Evolutionary conservation across 441 rosid genomes (phyloP).

Genomic region (Corymbia calophylla): DNA sequence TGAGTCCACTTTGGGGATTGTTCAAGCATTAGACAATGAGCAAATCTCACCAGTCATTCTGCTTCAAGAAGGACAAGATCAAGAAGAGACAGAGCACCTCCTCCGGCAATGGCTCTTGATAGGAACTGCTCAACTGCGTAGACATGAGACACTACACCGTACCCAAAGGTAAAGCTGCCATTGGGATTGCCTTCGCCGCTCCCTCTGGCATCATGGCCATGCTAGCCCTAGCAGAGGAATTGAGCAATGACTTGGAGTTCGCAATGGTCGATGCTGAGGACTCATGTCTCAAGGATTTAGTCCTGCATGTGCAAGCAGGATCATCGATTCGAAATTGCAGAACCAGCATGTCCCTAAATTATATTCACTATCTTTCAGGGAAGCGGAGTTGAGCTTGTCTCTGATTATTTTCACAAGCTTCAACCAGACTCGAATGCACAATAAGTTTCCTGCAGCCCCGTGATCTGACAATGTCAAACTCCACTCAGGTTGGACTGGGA

Average conservation of each 20-base stretch:
- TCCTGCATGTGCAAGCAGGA: slow-evolving; percentile 37
- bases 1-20: neutral
- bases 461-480: slow-evolving; percentile 27
- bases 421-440: slow-evolving; percentile 13
- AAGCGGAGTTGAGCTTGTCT: slow-evolving; percentile 23
- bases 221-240: slow-evolving; percentile 21
- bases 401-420: slow-evolving; percentile 30
- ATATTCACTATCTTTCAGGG: slow-evolving; percentile 22
- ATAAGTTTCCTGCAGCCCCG: slow-evolving; percentile 32
- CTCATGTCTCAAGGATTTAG: slow-evolving; percentile 23
- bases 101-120: slow-evolving; percentile 34
- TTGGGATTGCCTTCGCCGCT: slow-evolving; percentile 30
- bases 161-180: slow-evolving; percentile 45
- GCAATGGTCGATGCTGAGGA: slow-evolving; percentile 38
- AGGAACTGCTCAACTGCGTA: slow-evolving; percentile 46
- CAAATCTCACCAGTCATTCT: slow-evolving; percentile 7
- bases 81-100: slow-evolving; percentile 24
- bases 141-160: slow-evolving; percentile 35
- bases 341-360: slow-evolving; percentile 19
- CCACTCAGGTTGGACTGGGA: neutral
- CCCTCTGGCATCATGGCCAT: slow-evolving; percentile 34
- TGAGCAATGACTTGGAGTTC: slow-evolving; percentile 34
- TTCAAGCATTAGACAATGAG: neutral
- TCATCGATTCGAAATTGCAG: slow-evolving; percentile 21
- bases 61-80: slow-evolving; percentile 30